phyloP scores from a whole-genome alignment of 73 alveolate genomes.

The Effrenium voratum region DNA sequence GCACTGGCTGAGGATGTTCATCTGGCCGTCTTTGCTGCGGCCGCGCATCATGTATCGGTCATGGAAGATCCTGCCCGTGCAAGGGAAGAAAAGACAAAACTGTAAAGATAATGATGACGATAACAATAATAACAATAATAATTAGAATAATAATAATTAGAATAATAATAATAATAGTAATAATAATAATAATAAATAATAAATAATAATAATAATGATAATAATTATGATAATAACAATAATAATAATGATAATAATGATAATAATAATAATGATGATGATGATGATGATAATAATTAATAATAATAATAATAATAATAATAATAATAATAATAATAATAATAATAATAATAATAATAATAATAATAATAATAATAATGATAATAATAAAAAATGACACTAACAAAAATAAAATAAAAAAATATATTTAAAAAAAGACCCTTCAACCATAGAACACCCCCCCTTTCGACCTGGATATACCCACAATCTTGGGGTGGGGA shows the following conservation, averaged over 20 bases:
- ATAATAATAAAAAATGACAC: neutral
- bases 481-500: too few species aligned
- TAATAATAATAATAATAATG: neutral
- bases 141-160: too few species aligned
- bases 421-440: neutral
- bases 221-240: neutral
- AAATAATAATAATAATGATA: neutral
- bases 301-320: too few species aligned
- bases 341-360: too few species aligned
- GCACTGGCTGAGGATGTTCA: neutral
- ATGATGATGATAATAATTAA: too few species aligned
- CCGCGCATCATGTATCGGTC: neutral
- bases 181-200: too few species aligned
- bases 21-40: neutral
- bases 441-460: neutral
- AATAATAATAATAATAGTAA: too few species aligned
- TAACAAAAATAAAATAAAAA: neutral
- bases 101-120: neutral
- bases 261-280: neutral
- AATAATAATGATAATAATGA: neutral
- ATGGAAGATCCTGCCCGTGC: too few species aligned
- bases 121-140: too few species aligned
- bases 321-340: too few species aligned
- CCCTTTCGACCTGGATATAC: too few species aligned
- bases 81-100: too few species aligned